These are phyloP conservation scores for Limtongia smithiae DNA, from an alignment of 805 yeast genomes.

Conservation along the genomic window DNA sequence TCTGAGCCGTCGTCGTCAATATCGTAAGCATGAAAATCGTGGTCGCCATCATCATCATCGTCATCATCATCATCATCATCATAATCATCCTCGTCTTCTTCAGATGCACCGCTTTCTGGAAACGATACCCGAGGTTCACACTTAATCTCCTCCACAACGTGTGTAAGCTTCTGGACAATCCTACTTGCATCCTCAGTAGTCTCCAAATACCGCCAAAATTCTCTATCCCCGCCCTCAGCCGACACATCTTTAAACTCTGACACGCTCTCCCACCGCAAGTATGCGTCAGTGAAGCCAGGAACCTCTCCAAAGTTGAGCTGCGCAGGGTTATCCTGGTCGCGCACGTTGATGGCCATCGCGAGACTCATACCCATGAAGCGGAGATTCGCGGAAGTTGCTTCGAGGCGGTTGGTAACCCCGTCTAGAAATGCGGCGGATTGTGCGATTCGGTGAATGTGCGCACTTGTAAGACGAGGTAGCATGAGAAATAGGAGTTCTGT, in stretches of 20 bases:
- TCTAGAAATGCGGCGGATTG: slow-evolving; percentile 43
- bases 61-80: slow-evolving; percentile 13
- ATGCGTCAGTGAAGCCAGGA: slow-evolving; percentile 25
- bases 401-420: slow-evolving; percentile 54
- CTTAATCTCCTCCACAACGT: no score
- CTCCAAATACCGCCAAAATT: no score
- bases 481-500: slow-evolving; percentile 13
- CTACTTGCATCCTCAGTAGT: no score
- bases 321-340: slow-evolving; percentile 22
- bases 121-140: no score
- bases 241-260: slow-evolving; percentile 23
- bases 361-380: slow-evolving; percentile 55
- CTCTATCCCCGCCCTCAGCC: slow-evolving; percentile 32
- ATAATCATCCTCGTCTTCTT: not conserved
- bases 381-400: slow-evolving; percentile 45
- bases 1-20: slow-evolving; percentile 39
- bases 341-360: slow-evolving; percentile 45
- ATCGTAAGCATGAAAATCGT: slow-evolving; percentile 32
- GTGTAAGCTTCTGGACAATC: slow-evolving; percentile 27
- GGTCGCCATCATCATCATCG: slow-evolving; percentile 37
- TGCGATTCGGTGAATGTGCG: slow-evolving; percentile 26
- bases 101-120: not conserved
- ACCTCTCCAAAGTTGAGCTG: slow-evolving; percentile 33
- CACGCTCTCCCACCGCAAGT: slow-evolving; percentile 2
- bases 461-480: slow-evolving; percentile 10